Base-by-base conservation (phyloP, 176 grass and related monocot species). In the Puya raimondii region DNA sequence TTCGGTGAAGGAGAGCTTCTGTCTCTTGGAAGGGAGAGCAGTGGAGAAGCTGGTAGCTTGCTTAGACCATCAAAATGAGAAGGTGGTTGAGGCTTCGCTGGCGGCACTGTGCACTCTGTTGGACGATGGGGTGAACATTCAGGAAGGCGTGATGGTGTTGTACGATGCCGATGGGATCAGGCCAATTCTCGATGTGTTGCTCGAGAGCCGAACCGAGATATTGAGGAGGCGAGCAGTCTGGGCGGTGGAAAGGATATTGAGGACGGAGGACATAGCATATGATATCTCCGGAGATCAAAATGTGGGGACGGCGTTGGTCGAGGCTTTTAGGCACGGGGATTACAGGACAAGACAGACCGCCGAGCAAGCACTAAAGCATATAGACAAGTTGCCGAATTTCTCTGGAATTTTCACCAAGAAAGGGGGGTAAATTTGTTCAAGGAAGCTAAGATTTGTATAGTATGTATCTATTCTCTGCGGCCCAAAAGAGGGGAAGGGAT, bases 301-400 rank as follows among this genome's bases (percentile, higher is more conserved):
- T 83, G 88, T 96, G 33, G 71, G 70, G 48, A 92, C 92, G 16
- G 92, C 92, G 64, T 72, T 96, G 50, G 92, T 96, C 61, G 92
- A 96, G 70, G 92, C 88, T 33, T 96, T 96, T 78, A 89, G 86
- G 76, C 84, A 90, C 70, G 92, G 92, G 18, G 86, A 96, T 74
- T 80, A 79, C 68, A 89, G 73, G 79, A 96, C 92, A 72, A 91
- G 83, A 71, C 92, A 96, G 85, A 82, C 89, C 48, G 92, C 92
- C n/a, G 88, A 96, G 25, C 78, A 79, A 67, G 92, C 92, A 71
- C 74, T 96, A 21, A 96, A 96, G 70, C 92, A 96, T 83, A 81
- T 96, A 69, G 92, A 96, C 83, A 96, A 96, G 68, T 70, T 96
- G 47, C 92, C 92, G 49, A 96, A 96, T 80, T 96, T 96, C 81